Evolutionary conservation across 768 basidiomycete genomes (phyloP), one percentile per base, ranked within the genome.

Genomic region (Floccularia luteovirens): DNA sequence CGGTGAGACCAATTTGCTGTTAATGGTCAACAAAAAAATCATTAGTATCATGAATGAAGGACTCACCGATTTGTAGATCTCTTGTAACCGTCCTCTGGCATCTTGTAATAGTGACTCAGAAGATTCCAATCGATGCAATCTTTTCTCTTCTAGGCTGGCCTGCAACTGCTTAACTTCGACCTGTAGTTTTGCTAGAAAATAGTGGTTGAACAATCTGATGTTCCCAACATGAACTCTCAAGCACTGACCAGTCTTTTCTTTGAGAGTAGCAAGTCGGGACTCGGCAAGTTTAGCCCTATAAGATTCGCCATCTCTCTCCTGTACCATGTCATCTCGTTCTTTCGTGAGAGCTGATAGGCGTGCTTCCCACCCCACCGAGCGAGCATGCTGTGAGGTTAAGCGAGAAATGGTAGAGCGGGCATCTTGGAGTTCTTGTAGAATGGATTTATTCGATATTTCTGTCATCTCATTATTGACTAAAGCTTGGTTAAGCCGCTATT

Each of bases 271-370:
- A 43, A 81, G 67, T 24, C 81, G 74, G 5, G 69, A 64, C 49
- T 92, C 90, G 6, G 87, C 82, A 24, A 77, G 52, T 30, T 75
- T 68, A 2, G 84, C 80, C 31, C 80, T 66, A 43, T 82, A 77
- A 7, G 71, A 61, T 47, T 89, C 85, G 38, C 70, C 69, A 41
- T 88, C 82, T 19, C 82, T 67, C 54, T 93, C 90, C 58, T 91
- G 88, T 44, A 76, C 81, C 59, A 86, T 71, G 55, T 93, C 90
- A 28, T 91, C 88, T 49, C 75, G 75, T 57, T 90, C 85, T 52
- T 81, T 80, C 38, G 79, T 63, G n/a, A 76, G 74, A 10, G 67
- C 59, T 10, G 73, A 70, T 22, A 92, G 57, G 8, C 76, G 75
- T 6, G 74, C 66, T 49, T 91, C 82, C 69, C 79, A 75, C 11